Percentiles rank a stretch among this genome's conserved stretches.
Evolutionary conservation across 2,329 filamentous ascomycete species (phyloP).

Genomic region (Hypomyces rosellus): DNA sequence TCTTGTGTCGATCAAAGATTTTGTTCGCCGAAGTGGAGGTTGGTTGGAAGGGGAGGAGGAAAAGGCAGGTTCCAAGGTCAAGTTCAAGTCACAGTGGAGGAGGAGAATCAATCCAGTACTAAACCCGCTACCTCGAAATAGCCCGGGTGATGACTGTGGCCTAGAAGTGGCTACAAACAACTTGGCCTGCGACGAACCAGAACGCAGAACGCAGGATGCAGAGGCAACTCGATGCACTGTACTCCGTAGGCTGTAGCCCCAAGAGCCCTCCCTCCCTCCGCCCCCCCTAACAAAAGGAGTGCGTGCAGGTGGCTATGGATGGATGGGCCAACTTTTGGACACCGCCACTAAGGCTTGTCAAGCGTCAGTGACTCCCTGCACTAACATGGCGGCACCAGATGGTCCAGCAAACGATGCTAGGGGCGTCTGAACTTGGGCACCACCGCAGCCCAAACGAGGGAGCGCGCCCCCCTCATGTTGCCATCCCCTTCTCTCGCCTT

Average conservation of each 20-base stretch:
- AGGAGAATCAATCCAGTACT: not conserved
- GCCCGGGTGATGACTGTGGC: not conserved
- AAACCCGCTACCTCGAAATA: not conserved
- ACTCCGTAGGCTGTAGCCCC: too few relatives aligned
- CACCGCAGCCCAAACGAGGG: not conserved
- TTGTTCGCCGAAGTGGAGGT: slow-evolving; percentile 10
- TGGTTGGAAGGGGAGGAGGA: slow-evolving; percentile 2
- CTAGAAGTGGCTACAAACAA: too few relatives aligned
- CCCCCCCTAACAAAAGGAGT: too few relatives aligned
- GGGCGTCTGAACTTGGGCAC: not conserved
- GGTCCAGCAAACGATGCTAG: not conserved
- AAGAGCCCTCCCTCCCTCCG: too few relatives aligned
- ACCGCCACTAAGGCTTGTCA: not conserved
- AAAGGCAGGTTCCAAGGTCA: not conserved
- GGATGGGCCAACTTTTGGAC: not conserved
- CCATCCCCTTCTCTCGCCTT: not conserved
- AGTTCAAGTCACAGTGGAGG: slow-evolving; percentile 4
- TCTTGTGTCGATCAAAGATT: slow-evolving; percentile 7
- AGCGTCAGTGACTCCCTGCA: not conserved
- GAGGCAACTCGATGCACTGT: too few relatives aligned
- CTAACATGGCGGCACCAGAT: not conserved
- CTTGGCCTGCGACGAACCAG: not conserved
- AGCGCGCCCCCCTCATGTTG: not conserved
- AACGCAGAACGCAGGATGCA: not conserved
- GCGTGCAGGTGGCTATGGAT: too few relatives aligned